phyloP scores from a whole-genome alignment of 2,329 filamentous ascomycete genomes.

The Trichoderma atrobrunneum region DNA sequence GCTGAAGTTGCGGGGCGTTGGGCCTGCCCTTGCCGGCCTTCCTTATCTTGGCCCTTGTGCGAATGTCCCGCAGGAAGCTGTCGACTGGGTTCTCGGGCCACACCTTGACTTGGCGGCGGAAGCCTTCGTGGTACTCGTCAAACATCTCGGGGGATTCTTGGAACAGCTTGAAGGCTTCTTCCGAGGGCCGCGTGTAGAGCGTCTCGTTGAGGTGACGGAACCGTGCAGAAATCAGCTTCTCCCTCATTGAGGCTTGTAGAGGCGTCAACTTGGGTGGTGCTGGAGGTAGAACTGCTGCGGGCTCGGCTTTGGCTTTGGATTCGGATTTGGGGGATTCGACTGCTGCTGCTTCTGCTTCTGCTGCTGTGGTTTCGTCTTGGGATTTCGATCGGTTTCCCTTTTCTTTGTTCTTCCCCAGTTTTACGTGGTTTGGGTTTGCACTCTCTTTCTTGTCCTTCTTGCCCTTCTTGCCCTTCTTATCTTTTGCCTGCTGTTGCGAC shows the following conservation, averaged over 20 bases:
- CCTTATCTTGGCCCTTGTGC: slow-evolving; percentile 59
- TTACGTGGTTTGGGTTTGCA: slow-evolving; percentile 10
- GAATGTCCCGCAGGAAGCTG: slow-evolving; percentile 72
- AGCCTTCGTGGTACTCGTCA: slow-evolving; percentile 92
- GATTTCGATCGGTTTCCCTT: slow-evolving; percentile 10
- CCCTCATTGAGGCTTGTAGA: slow-evolving; percentile 88
- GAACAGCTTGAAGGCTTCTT: slow-evolving; percentile 80
- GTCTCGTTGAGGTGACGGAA: slow-evolving; percentile 98
- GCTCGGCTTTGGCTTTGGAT: slow-evolving; percentile 20
- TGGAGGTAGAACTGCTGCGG: slow-evolving; percentile 40
- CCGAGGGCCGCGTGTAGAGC: slow-evolving; percentile 87
- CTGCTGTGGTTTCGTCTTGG: neutral
- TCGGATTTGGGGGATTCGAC: slow-evolving; percentile 7
- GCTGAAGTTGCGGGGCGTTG: slow-evolving; percentile 28
- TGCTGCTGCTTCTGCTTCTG: neutral
- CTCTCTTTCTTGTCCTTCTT: slow-evolving; percentile 21
- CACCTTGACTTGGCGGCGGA: slow-evolving; percentile 88
- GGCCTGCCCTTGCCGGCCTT: slow-evolving; percentile 32
- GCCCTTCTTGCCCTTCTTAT: slow-evolving; percentile 38
- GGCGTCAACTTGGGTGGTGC: slow-evolving; percentile 71
- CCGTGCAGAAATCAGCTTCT: slow-evolving; percentile 89
- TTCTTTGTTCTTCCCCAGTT: slow-evolving; percentile 20
- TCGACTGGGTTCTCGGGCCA: slow-evolving; percentile 98
- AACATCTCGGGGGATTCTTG: slow-evolving; percentile 87
- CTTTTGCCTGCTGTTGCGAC: neutral